phyloP scores from a whole-genome alignment of 192 early-diverging fungal species.

The Coemansia sp. region DNA sequence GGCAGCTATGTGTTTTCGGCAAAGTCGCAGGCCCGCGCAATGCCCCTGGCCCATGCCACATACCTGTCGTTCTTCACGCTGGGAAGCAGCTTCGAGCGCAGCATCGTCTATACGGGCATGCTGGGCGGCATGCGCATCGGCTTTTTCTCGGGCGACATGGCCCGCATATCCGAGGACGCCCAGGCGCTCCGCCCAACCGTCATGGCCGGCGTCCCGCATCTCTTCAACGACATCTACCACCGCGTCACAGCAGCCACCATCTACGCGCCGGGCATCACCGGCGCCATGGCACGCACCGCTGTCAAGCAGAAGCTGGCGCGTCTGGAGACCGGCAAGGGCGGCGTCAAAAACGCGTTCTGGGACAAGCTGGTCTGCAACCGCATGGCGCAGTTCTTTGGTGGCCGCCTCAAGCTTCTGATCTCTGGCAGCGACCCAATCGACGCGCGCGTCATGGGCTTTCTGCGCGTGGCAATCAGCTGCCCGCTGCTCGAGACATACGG shows the following conservation, averaged over 20 bases:
- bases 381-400: slow-evolving; percentile 73
- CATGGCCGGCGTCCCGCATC: slow-evolving; percentile 83
- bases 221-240: slow-evolving; percentile 87
- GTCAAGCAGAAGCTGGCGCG: slow-evolving; percentile 58
- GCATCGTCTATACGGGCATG: slow-evolving; percentile 56
- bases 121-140: slow-evolving; percentile 68
- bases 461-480: slow-evolving; percentile 60
- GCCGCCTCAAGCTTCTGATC: slow-evolving; percentile 56
- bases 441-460: slow-evolving; percentile 59
- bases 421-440: slow-evolving; percentile 66
- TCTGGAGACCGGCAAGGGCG: slow-evolving; percentile 52
- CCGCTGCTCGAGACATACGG: slow-evolving; percentile 58
- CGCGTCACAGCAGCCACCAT: slow-evolving; percentile 57
- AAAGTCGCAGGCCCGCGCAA: slow-evolving; percentile 13
- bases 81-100: slow-evolving; percentile 80
- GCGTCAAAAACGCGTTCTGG: slow-evolving; percentile 70
- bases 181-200: slow-evolving; percentile 77
- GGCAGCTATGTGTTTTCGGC: slow-evolving; percentile 57
- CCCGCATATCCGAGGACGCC: slow-evolving; percentile 76
- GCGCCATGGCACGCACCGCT: slow-evolving; percentile 59
- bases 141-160: slow-evolving; percentile 61
- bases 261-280: slow-evolving; percentile 57
- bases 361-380: slow-evolving; percentile 80
- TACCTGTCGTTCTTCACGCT: slow-evolving; percentile 80
- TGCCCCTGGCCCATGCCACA: slow-evolving; percentile 18